Evolutionary conservation across 2,329 filamentous ascomycete genomes (phyloP), one percentile per base, ranked within the genome.

Genomic region (Penicillium sp.): DNA sequence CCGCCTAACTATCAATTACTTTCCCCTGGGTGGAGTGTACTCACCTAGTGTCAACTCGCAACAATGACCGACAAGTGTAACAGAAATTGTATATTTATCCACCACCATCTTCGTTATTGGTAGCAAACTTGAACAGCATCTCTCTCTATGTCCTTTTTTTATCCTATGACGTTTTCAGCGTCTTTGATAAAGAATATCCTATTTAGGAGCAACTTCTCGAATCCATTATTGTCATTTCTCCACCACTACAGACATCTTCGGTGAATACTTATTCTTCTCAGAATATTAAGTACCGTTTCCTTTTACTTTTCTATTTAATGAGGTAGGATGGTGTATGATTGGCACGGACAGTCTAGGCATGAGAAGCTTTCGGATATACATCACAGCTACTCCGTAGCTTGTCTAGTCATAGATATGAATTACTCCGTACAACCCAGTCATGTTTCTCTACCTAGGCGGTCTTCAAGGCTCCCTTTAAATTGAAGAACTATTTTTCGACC

Each of bases 1-100:
- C 20, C 27, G 20, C 23, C 7, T 31, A 3, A 37, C 44, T 54
- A 59, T 58, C 55, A 61, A 53, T 40, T 44, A 25, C 41, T 31
- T 41, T 29, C 6, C 38, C 43, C 31, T n/a, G n/a, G 44, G n/a
- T 42, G 37, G 39, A 47, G 42, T 25, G 38, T 46, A 42, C 42
- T 38, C 35, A 15, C 28, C 29, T 31, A 44, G 44, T 12, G 40
- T 46, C 33, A 40, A 50, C 18, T 53, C 37, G 40, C 33, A 49
- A 44, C 40, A 52, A 47, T 23, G 35, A 32, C 47, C 35, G 24
- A 4, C 9, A 49, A 13, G 23, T 31, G 23, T 8, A 31, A 29
- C 29, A 2, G 29, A 47, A 47, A 27, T 48, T 23, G 24, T 23
- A 28, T 33, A 29, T 32, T 41, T 42, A 9, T 33, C 46, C 45